phyloP scores from a whole-genome alignment of 768 basidiomycete species.

The Nevesoporus exiguus region DNA sequence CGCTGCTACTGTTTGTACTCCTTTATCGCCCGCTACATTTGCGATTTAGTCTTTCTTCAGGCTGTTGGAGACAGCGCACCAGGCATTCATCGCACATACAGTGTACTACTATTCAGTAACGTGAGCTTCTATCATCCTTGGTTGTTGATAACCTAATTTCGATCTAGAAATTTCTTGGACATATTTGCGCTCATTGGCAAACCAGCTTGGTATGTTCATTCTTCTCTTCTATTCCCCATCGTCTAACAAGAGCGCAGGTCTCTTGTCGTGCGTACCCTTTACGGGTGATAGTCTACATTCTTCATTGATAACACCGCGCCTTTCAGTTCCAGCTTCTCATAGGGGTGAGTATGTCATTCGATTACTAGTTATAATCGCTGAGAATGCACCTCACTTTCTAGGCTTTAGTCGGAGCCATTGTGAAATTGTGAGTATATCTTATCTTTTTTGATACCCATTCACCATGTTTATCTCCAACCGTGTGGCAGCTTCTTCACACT shows the following conservation, averaged over 20 bases:
- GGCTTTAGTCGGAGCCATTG: slow-evolving; percentile 54
- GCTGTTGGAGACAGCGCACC: slow-evolving; percentile 45
- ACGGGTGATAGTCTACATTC: neutral
- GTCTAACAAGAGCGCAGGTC: slow-evolving; percentile 39
- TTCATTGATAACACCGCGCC: neutral
- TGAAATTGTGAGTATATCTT: slow-evolving; percentile 45
- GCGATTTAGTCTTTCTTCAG: slow-evolving; percentile 27
- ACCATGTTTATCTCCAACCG: neutral
- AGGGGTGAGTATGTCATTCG: slow-evolving; percentile 30
- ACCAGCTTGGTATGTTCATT: slow-evolving; percentile 42
- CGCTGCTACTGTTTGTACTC: slow-evolving; percentile 30
- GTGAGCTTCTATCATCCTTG: slow-evolving; percentile 33
- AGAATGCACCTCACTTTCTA: slow-evolving; percentile 17
- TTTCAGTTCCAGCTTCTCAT: slow-evolving; percentile 42
- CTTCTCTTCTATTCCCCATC: neutral
- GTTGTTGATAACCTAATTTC: slow-evolving; percentile 2
- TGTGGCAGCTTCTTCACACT: slow-evolving; percentile 48
- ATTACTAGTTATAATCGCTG: neutral
- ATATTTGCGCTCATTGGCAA: slow-evolving; percentile 35
- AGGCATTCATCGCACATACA: slow-evolving; percentile 48
- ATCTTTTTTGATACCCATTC: neutral
- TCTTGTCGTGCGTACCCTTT: slow-evolving; percentile 39
- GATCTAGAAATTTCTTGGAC: slow-evolving; percentile 40
- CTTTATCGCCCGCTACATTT: neutral
- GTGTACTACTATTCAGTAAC: slow-evolving; percentile 54